A percentile compares a stretch with the other conserved stretches of the same genome.
Conservation (phyloP, 345 rosid genomes). For the Excoecaria agallocha region DNA sequence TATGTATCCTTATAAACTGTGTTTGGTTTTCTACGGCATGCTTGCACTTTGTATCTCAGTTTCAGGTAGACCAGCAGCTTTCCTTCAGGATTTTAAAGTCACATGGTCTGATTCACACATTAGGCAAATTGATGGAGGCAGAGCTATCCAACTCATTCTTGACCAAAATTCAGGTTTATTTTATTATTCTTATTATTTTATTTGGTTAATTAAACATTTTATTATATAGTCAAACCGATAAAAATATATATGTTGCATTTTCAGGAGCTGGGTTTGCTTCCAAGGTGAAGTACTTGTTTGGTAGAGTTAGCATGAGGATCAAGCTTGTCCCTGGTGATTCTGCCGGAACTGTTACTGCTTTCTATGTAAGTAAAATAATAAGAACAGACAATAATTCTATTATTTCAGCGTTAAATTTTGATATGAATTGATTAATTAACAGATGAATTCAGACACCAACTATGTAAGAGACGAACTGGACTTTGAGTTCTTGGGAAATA, state of each 20-base stretch:
- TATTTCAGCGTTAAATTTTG: not conserved
- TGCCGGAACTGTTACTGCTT: slow-evolving; percentile 98
- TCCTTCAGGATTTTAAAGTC: slow-evolving; percentile 56
- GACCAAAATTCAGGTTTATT: slow-evolving; percentile 74
- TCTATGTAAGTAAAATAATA: slow-evolving; percentile 44
- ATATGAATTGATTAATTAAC: not conserved
- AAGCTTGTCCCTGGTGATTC: slow-evolving; percentile 93
- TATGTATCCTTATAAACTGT: not conserved
- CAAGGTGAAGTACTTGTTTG: slow-evolving; percentile 64
- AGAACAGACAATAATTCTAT: no score
- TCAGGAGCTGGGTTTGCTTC: slow-evolving; percentile 94
- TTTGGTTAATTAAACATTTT: not conserved
- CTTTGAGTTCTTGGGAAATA: slow-evolving; percentile 88
- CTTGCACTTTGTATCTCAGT: slow-evolving; percentile 31
- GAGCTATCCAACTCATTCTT: slow-evolving; percentile 69
- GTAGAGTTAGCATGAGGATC: slow-evolving; percentile 88
- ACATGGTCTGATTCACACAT: slow-evolving; percentile 78
- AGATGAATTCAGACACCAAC: slow-evolving; percentile 85
- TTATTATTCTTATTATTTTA: no score
- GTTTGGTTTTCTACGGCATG: slow-evolving; percentile 21
- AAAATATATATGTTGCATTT: not conserved
- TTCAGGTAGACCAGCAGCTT: slow-evolving; percentile 57
- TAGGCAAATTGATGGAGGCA: slow-evolving; percentile 65
- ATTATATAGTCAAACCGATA: no score
- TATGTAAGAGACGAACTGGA: slow-evolving; percentile 73